Evolutionary conservation across 495 filamentous ascomycete species (phyloP), one percentile per base, ranked within the genome.

Genomic region (Podospora australis): DNA sequence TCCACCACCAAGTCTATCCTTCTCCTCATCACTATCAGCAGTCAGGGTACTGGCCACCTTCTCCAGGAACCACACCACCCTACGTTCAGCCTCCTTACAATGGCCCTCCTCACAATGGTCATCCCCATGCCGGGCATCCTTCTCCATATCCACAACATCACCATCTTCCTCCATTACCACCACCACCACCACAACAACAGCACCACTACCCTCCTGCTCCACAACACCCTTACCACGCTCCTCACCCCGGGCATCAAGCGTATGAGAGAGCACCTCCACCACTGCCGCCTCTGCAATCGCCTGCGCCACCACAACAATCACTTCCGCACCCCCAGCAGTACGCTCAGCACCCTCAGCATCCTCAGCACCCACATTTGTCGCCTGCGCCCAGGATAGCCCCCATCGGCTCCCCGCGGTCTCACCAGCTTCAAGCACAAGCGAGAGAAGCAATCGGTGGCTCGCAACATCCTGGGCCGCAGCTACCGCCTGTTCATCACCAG

Each of bases 21-120:
- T 73, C 62, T 62, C 76, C 49, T 23, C 56, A 42, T 63, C 75
- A 52, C 66, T 75, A 28, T 58, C 64, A 74, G 13, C 70, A 70
- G 19, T 23, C 66, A 53, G 53, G 70, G 74, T 82, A 82, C 50
- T 88, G 83, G 83, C 78, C 84, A 5, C 81, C 80, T n/a, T 83
- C 79, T 5, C 80, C 83, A 6, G 55, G 63, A 3, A 58, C 69
- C 7, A 70, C 71, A 16, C 71, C 71, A 19, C 67, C 68, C 4
- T 72, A 64, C 40, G 42, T 39, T 39, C 63, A 67, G 28, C 49
- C 42, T 29, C 58, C 67, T 21, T 63, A 56, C 39, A 17, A 17
- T 21, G 38, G 23, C 14, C 52, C 19, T 49, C 50, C 41, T 23
- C 47, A 26, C 48, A 50, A 46, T 40, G 30, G 19, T 45, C 46